Base-by-base conservation (phyloP, 2,329 filamentous ascomycete genomes). In the Thelonectria olida region DNA sequence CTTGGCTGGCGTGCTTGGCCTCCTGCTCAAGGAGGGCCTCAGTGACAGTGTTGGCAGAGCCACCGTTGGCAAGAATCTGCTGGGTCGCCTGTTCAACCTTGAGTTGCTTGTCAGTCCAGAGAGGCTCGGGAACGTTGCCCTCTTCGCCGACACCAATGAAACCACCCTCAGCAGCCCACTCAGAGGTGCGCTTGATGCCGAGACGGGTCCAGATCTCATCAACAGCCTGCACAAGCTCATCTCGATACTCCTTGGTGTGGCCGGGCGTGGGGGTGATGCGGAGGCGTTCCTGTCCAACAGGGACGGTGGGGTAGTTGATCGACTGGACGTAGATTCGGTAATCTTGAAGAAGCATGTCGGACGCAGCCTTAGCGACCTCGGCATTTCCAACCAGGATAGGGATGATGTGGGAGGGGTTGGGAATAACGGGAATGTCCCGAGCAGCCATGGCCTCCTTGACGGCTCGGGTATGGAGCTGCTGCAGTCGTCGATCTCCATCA, bases 241-340 rank as follows among this genome's bases (percentile, higher is more conserved):
- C 91, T 64, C 93, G 92, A 80, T 92, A 93, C 69, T 92, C 88
- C 79, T 91, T 91, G 56, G 87, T 88, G 77, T 99, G 96, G 42
- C 96, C 96, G 0, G 96, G 96, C 1, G 96, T 99, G 0, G 96
- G 96, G 2, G 96, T 99, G 77, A 99, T 93, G 68, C 96, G 91
- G 58, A 99, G 90, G 60, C 96, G 90, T 80, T 99, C 96, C 82
- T 99, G 94, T n/a, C 96, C 96, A 7, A 97, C 93, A 2, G 96
- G 96, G 3, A 99, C 96, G 52, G 96, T 99, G 2, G 96, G 96
- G 80, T 98, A 98, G 82, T 99, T 99, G 85, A 99, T 98, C 56
- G 93, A 93, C 81, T 99, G 96, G 23, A 99, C 96, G 76, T 99
- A 99, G 75, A 99, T 97, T 63, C 89, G 88, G 82, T 97, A 92